Evolutionary conservation across 495 filamentous ascomycete genomes (phyloP), one percentile per base, ranked within the genome.

Genomic region (Elaphomyces granulatus): DNA sequence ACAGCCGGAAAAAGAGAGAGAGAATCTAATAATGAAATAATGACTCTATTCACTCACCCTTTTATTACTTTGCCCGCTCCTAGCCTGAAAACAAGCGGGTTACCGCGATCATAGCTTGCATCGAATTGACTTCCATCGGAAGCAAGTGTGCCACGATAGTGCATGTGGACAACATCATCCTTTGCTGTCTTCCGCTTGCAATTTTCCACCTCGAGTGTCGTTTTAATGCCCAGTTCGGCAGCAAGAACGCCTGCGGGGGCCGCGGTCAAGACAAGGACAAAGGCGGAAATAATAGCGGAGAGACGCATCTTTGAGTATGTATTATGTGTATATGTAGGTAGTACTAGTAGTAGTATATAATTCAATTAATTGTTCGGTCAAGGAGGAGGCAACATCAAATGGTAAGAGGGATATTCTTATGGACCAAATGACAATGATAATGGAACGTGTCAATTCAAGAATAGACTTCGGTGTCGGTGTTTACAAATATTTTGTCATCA

Each of bases 31-130:
- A n/a, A n/a, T 35, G 20, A 4, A n/a, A 12, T 16, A 31, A 23
- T 44, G n/a, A n/a, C n/a, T n/a, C n/a, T n/a, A n/a, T n/a, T n/a
- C n/a, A 63, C 67, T 44, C 47, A 85, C 76, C 82, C 87, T 64
- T 84, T 77, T 50, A 96, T 96, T 21, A 95, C 88, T 51, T 76
- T 71, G 6, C 86, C 85, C 21, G 62, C 63, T 9, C 88, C 88
- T 10, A 96, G 63, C 43, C 60, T 73, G 60, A 96, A 95, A 45
- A 42, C 68, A 55, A 96, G 77, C 0, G 88, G 88, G 36, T 59
- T 46, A 20, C 74, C 71, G 37, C 86, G 77, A 47, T 85, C 72
- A 60, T 88, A 93, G 48, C 62, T 72, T 18, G 66, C 52, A 43
- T 77, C 73, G 49, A 77, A 77, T 42, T 75, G 51, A n/a, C 53